Base-by-base conservation (phyloP, 2,329 filamentous ascomycete species). In the Byssothecium circinans region DNA sequence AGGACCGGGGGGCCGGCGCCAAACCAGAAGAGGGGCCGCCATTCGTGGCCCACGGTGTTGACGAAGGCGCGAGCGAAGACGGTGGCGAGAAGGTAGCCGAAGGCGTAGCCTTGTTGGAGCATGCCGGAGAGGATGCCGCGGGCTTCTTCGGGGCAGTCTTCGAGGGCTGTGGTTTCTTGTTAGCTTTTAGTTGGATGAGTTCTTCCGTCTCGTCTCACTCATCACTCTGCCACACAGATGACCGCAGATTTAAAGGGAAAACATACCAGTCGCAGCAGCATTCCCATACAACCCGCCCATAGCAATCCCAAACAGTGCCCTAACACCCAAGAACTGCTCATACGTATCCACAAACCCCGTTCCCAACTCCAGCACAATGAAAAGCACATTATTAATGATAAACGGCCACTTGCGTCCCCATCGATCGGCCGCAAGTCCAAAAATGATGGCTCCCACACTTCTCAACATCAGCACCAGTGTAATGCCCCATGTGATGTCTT, bases 11-110 rank as follows among this genome's bases (percentile, higher is more conserved):
- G 88, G 30, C 85, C 81, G 5, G 90, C 89, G 11, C 86, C 90
- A 68, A 95, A 95, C 90, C 91, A 96, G 76, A 85, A 95, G 0
- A 95, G 76, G 0, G 90, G 89, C 7, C 91, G 79, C 91, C 91
- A 96, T 43, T 80, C 84, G 64, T 95, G 86, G 1, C 83, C 69
- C 0, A 89, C 92, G 1, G 89, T 94, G 68, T 88, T 75, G 41
- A 91, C 82, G 6, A 94, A 79, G 4, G 78, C 89, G 34, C 75
- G 66, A 0, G 71, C 74, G 59, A 83, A 82, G 8, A 79, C 78
- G 1, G 79, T 78, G 0, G 80, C 81, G 1, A 85, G 74, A n/a
- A 85, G 71, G 62, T 85, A 85, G 2, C 82, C 82, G 60, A 85
- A 83, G 0, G 82, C 81, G 56, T 85, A 85, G 2, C 81, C 82